These are phyloP conservation scores for Trichoderma lentiforme DNA, from an alignment of 2,329 filamentous ascomycete genomes.

Conservation along the genomic window DNA sequence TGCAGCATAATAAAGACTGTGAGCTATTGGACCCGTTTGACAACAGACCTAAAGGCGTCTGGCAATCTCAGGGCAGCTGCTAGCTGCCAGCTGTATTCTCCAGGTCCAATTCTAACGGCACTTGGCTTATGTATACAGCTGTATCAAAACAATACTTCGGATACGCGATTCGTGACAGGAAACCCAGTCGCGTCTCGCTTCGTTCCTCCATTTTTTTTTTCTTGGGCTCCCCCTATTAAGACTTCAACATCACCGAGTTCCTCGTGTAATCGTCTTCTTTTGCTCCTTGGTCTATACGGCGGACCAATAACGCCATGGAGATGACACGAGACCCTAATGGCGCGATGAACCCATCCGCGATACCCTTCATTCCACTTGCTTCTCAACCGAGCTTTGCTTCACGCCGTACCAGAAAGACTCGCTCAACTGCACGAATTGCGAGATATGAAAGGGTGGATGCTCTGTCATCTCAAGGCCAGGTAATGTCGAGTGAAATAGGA, in stretches of 20 bases:
- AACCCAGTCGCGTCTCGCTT: neutral
- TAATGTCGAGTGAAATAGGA: neutral
- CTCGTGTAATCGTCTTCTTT: neutral
- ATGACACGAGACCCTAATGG: slow-evolving; percentile 21
- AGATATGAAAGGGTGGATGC: neutral
- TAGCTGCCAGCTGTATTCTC: neutral
- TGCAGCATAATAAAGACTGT: too few relatives aligned
- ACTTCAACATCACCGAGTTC: neutral
- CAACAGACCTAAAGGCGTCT: neutral
- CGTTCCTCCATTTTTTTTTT: neutral
- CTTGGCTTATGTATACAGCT: neutral
- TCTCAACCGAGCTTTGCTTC: neutral
- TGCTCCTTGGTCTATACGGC: neutral
- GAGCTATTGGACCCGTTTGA: neutral
- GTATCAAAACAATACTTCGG: neutral
- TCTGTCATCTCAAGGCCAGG: neutral
- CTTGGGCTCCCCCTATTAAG: neutral
- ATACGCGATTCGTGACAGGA: neutral
- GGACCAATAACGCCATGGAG: neutral
- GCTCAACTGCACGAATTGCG: neutral
- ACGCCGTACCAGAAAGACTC: neutral
- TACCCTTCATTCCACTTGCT: slow-evolving; percentile 26
- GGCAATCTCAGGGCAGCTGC: neutral
- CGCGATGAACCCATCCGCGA: slow-evolving; percentile 31
- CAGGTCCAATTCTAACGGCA: neutral